Evolutionary conservation across 768 basidiomycete genomes (phyloP).

Genomic region (Paxillus ammoniavirescens): DNA sequence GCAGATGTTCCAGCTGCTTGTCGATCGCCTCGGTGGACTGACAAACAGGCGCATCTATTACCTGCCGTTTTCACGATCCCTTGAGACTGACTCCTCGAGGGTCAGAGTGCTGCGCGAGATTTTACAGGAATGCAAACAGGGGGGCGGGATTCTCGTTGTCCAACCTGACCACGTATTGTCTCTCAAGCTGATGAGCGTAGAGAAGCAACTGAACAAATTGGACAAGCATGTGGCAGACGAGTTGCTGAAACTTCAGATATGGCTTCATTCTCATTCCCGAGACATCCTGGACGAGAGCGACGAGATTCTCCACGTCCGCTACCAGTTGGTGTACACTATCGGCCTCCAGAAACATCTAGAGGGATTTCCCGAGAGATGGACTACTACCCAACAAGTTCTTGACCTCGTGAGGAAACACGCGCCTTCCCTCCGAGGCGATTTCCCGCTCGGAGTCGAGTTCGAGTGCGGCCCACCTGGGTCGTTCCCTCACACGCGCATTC

Average conservation of each 20-base stretch:
- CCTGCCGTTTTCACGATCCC: slow-evolving; percentile 48
- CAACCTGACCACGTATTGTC: slow-evolving; percentile 59
- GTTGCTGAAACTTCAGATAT: slow-evolving; percentile 28
- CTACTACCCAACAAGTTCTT: slow-evolving; percentile 30
- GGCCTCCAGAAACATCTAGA: slow-evolving; percentile 29
- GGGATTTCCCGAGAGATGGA: slow-evolving; percentile 36
- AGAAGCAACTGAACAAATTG: slow-evolving; percentile 26
- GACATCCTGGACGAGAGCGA: slow-evolving; percentile 34
- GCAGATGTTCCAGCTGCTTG: slow-evolving; percentile 52
- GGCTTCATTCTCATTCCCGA: slow-evolving; percentile 23
- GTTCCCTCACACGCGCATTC: slow-evolving; percentile 26
- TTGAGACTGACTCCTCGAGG: slow-evolving; percentile 18
- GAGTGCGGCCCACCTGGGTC: slow-evolving; percentile 9
- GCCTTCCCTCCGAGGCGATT: background rate
- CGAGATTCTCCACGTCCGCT: slow-evolving; percentile 34
- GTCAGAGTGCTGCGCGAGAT: slow-evolving; percentile 29
- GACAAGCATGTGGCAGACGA: background rate
- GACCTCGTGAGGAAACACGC: slow-evolving; percentile 21
- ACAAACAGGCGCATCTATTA: slow-evolving; percentile 46
- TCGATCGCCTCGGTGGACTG: slow-evolving; percentile 42
- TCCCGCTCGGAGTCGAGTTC: slow-evolving; percentile 18
- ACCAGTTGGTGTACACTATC: slow-evolving; percentile 37
- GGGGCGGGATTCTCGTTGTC: slow-evolving; percentile 43
- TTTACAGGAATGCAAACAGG: slow-evolving; percentile 37
- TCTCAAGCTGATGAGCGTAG: slow-evolving; percentile 45